phyloP scores from a whole-genome alignment of 2,329 filamentous ascomycete species.

The Microcera coccophila region DNA sequence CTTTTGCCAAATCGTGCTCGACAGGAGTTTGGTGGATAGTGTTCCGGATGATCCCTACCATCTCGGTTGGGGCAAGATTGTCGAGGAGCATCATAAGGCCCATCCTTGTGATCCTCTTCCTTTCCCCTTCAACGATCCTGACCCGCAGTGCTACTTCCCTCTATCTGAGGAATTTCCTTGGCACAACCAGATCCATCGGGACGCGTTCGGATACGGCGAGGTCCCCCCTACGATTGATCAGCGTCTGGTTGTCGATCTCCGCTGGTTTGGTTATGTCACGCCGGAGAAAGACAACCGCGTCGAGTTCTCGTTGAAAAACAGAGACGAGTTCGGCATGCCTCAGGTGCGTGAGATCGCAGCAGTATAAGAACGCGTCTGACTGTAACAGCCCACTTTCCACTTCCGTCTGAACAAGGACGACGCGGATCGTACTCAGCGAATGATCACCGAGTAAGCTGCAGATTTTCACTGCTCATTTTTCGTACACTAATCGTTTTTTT shows the following conservation, averaged over 20 bases:
- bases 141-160: slow-evolving; percentile 5
- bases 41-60: too few species aligned
- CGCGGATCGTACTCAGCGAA: too few species aligned
- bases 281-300: neutral
- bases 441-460: too few species aligned
- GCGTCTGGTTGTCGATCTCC: slow-evolving; percentile 3
- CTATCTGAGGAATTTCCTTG: neutral
- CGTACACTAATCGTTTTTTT: too few species aligned
- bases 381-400: too few species aligned
- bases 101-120: neutral
- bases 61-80: too few species aligned
- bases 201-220: slow-evolving; percentile 5
- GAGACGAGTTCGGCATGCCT: slow-evolving; percentile 4
- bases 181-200: slow-evolving; percentile 7
- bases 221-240: slow-evolving; percentile 2
- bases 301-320: neutral
- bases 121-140: slow-evolving; percentile 4
- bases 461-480: too few species aligned
- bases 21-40: too few species aligned
- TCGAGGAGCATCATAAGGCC: neutral
- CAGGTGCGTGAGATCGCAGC: neutral
- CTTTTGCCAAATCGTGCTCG: too few species aligned
- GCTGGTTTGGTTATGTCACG: slow-evolving; percentile 4
- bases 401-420: too few species aligned
- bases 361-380: neutral